These are phyloP conservation scores for Mimosa pudica DNA, from an alignment of 306 rosid genomes.

Conservation along the genomic window DNA sequence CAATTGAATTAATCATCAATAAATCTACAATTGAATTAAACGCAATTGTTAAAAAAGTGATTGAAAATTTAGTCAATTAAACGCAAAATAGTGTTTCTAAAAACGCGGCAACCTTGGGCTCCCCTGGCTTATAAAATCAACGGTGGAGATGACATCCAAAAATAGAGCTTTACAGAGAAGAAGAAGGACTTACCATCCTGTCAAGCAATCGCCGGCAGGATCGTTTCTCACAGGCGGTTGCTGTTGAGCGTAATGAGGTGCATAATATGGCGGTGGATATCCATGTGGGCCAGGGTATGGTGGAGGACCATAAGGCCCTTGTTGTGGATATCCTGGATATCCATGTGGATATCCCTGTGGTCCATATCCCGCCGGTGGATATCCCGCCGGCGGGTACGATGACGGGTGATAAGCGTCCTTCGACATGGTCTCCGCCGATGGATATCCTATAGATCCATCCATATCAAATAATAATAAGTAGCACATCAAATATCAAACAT, in stretches of 20 bases:
- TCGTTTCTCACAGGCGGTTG: slow-evolving; percentile 55
- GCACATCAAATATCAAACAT: no score
- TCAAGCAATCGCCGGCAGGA: slow-evolving; percentile 48
- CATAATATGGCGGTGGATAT: slow-evolving; percentile 39
- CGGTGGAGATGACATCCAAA: slow-evolving; percentile 1
- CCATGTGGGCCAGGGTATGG: background rate
- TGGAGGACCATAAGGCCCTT: slow-evolving; percentile 50
- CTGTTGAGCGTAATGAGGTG: slow-evolving; percentile 62
- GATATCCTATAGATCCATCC: slow-evolving; percentile 17
- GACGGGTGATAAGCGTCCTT: slow-evolving; percentile 70
- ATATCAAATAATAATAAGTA: no score
- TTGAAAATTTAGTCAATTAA: background rate
- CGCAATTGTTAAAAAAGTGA: no score
- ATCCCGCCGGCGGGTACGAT: slow-evolving; percentile 64
- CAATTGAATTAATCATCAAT: no score
- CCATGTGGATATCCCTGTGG: slow-evolving; percentile 27
- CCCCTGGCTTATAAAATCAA: background rate
- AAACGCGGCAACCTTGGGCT: background rate
- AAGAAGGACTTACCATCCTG: slow-evolving; percentile 65
- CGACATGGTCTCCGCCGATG: background rate
- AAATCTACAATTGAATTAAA: no score
- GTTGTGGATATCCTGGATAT: slow-evolving; percentile 17
- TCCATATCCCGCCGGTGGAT: slow-evolving; percentile 64
- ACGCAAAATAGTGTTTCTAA: no score
- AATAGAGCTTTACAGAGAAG: background rate